Evolutionary conservation across 140 eudicot species (phyloP).

Genomic region (Ambrosia hybrid): DNA sequence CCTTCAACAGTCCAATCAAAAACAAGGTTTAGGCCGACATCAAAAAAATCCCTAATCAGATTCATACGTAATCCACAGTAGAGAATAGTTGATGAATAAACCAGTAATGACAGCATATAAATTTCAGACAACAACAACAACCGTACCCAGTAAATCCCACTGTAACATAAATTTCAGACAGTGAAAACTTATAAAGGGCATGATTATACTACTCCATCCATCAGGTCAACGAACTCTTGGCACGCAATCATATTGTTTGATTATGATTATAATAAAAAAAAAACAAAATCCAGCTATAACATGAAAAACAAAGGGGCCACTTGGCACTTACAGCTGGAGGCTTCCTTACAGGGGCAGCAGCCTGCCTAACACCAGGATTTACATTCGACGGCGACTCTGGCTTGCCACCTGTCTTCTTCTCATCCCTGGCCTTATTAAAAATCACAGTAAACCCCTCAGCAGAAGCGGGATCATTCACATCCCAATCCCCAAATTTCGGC

Average conservation of each 20-base stretch:
- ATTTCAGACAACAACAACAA: neutral
- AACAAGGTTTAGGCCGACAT: constrained; percentile 10
- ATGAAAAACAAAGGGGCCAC: constrained; percentile 21
- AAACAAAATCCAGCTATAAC: constrained; percentile 3
- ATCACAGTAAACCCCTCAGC: constrained; percentile 81
- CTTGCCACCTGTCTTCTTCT: constrained; percentile 74
- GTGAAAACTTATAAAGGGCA: neutral
- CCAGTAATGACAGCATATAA: neutral
- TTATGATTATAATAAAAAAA: constrained; percentile 5
- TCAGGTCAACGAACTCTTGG: constrained; percentile 2
- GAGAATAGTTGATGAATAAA: constrained; percentile 1
- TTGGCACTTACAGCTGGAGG: constrained; percentile 53
- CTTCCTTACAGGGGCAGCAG: constrained; percentile 50
- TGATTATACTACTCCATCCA: neutral
- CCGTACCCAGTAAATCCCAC: no score
- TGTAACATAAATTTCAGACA: neutral
- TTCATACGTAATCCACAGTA: neutral
- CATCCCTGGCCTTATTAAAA: constrained; percentile 77
- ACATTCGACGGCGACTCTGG: constrained; percentile 62
- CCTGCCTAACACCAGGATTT: constrained; percentile 40
- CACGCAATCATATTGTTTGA: constrained; percentile 2
- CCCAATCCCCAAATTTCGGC: constrained; percentile 91
- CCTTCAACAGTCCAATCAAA: constrained; percentile 1
- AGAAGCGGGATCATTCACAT: constrained; percentile 82
- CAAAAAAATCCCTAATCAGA: neutral